Percentiles rank a stretch among this genome's conserved stretches.
Evolutionary conservation across 495 filamentous ascomycete genomes (phyloP).

Genomic region (Daldinia loculata): DNA sequence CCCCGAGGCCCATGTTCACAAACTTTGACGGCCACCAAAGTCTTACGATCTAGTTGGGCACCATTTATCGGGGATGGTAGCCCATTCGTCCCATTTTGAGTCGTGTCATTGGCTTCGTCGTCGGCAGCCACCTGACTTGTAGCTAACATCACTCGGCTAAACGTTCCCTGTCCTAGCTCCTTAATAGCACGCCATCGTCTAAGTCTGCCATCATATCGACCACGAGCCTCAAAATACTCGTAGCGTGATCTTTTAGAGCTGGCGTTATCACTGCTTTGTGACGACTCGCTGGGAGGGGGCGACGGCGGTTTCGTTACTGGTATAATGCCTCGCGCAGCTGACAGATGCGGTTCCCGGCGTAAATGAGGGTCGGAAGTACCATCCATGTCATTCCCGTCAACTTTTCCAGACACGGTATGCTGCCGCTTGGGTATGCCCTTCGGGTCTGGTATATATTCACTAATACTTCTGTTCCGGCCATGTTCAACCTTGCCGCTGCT

Average conservation of each 20-base stretch:
- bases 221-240: conserved; percentile 71
- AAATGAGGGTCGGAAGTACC: conserved; percentile 58
- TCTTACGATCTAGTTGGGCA: conserved; percentile 62
- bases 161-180: conserved; percentile 89
- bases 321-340: conserved; percentile 75
- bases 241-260: conserved; percentile 50
- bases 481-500: conserved; percentile 53
- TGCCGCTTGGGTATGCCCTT: conserved; percentile 73
- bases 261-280: conserved; percentile 58
- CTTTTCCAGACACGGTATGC: conserved; percentile 68
- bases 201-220: conserved; percentile 62
- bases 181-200: conserved; percentile 79
- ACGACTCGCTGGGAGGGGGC: conserved; percentile 70
- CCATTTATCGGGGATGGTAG: conserved; percentile 44
- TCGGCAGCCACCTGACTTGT: conserved; percentile 65
- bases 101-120: conserved; percentile 35
- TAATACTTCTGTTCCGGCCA: conserved; percentile 79
- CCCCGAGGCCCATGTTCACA: conserved; percentile 94
- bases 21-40: conserved; percentile 92
- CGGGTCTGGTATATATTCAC: conserved; percentile 82
- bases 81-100: conserved; percentile 31
- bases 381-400: conserved; percentile 57
- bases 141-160: conserved; percentile 91
- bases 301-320: conserved; percentile 72
- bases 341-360: conserved; percentile 83